Conservation (phyloP, 78 protist species). For the Tieghemostelium lacteum region DNA sequence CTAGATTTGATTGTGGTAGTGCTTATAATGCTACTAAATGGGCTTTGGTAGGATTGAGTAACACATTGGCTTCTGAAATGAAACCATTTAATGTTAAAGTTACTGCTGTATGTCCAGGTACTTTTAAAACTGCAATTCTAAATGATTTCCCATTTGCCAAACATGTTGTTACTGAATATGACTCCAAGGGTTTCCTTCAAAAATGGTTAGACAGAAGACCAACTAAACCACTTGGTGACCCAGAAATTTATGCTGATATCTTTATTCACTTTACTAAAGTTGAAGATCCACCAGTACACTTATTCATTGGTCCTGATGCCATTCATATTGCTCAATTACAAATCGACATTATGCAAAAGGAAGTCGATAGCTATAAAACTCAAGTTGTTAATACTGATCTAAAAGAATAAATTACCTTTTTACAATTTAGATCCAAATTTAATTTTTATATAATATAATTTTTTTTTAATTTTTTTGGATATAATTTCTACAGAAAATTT, state of each 20-base stretch:
- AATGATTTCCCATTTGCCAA: background rate
- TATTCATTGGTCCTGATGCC: background rate
- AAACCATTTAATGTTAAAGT: slow-evolving; percentile 1
- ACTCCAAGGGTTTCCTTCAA: background rate
- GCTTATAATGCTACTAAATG: background rate
- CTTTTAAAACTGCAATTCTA: background rate
- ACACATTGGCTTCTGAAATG: background rate
- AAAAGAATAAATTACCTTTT: too few relatives aligned
- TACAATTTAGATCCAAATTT: too few relatives aligned
- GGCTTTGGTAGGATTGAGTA: background rate
- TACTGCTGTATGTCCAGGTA: background rate
- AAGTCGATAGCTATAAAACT: background rate
- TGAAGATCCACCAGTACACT: background rate
- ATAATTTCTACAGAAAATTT: too few relatives aligned
- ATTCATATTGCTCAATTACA: background rate
- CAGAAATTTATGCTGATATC: background rate
- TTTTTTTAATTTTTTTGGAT: too few relatives aligned
- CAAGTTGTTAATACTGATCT: background rate
- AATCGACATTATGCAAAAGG: background rate
- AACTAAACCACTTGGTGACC: background rate
- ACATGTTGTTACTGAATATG: background rate
- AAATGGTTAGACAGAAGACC: background rate
- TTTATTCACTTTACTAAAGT: background rate
- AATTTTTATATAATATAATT: too few relatives aligned
- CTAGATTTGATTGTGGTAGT: background rate